phyloP scores from a whole-genome alignment of 345 rosid genomes.

The Brassica napus region DNA sequence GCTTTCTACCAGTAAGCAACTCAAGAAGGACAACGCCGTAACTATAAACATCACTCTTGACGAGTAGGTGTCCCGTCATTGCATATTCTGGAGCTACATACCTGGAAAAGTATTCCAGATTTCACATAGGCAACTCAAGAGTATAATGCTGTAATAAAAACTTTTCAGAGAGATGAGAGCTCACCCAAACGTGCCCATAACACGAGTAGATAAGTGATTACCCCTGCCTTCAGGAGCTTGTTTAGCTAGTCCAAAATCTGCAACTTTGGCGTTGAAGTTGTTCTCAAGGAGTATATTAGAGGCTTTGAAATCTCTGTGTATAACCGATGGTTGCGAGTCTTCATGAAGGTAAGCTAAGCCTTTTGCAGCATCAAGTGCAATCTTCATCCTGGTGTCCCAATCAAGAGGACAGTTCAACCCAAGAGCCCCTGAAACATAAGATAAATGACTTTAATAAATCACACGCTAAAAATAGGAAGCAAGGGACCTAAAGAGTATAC shows the following conservation, averaged over 20 bases:
- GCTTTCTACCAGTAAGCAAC: conserved; percentile 89
- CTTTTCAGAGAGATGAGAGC: conserved; percentile 31
- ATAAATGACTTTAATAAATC: conserved; percentile 1
- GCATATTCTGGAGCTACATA: conserved; percentile 99
- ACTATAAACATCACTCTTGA: conserved; percentile 98
- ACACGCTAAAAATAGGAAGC: conserved; percentile 4
- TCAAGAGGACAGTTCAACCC: conserved; percentile 92
- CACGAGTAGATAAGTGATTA: conserved; percentile 93
- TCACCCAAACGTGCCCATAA: conserved; percentile 99
- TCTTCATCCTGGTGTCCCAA: conserved; percentile 98
- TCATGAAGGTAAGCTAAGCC: conserved; percentile 96
- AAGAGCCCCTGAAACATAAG: conserved; percentile 67
- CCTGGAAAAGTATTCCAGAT: conserved; percentile 44
- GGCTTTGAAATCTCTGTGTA: conserved; percentile 97
- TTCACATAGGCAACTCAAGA: neutral
- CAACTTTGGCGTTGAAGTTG: conserved; percentile 93
- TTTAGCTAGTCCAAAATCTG: conserved; percentile 98
- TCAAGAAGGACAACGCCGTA: conserved; percentile 98
- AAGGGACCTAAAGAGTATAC: conserved; percentile 18
- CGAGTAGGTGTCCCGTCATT: conserved; percentile 97
- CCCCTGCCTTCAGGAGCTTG: conserved; percentile 99
- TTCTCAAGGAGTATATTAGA: conserved; percentile 96
- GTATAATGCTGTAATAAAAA: neutral
- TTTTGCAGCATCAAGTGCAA: conserved; percentile 99
- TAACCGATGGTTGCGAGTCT: conserved; percentile 98